Base-by-base conservation (phyloP, 2,329 filamentous ascomycete species). In the Nemania sp. region DNA sequence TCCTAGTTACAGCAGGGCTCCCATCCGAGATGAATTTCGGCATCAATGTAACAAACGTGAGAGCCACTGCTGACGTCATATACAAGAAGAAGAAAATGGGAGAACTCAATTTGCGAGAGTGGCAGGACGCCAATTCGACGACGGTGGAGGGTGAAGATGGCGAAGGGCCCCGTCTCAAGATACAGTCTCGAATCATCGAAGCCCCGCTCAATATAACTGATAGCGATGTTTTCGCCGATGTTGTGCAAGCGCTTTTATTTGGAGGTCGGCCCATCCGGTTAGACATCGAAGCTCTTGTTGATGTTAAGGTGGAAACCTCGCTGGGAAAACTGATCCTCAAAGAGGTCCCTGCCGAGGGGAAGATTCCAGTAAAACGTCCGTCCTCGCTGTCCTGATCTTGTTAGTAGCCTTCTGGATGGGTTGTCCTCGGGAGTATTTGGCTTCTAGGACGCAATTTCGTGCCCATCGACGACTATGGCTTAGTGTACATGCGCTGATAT, bases 351-450 rank as follows among this genome's bases (percentile, higher is more conserved):
- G 91, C 84, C 71, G 81, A 91, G 77, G 92, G 94, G 64, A 83
- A 86, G 67, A 86, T 99, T 68, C 89, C 89, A 73, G 84, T 97
- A 77, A 95, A 96, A 83, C 89, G 91, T 96, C 87, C 85, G 92
- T 90, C 79, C 73, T 79, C 64, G 64, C 54, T 78, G 74, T 77
- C 80, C 76, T 73, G 66, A 71, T 74, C 72, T 66, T 68, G 70
- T 70, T 68, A 72, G 70, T 76, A 67, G 57, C 65, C 66, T 69
- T 45, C 59, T 51, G 42, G 52, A 52, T 63, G 50, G 49, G 57
- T 55, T 41, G 48, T 64, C 59, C 61, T 39, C 60, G 45, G 61
- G 54, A 59, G 49, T 57, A 43, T 56, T 48, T 54, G 50, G 22
- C 50, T 50, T 60, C 41, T 28, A 44, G 51, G 57, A 56, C 62